Evolutionary conservation across 1,139 yeast species (phyloP), one percentile per base, ranked within the genome.

Genomic region (Yamadazyma buinensis): DNA sequence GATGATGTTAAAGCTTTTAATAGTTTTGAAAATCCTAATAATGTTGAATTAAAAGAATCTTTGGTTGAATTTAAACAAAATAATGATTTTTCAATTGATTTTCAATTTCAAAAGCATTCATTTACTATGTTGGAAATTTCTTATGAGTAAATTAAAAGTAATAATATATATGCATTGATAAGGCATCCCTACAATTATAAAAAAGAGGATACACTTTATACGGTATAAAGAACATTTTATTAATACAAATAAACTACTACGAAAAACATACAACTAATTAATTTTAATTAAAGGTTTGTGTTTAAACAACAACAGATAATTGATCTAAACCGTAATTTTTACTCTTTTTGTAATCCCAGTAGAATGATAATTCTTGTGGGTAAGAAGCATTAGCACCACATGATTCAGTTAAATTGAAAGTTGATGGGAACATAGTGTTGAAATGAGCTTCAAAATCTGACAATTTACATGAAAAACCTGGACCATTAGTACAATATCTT

Each of bases 401-500:
- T 20, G 26, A 8, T 20, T 29, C 26, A 7, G 26, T 15, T 9
- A 33, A 12, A 22, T 22, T 19, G n/a, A 19, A 29, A n/a, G 24
- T 15, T 14, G 29, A 11, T 10, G 23, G 23, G 23, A 29, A 33
- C 15, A 19, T 28, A 5, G 7, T 13, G 7, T 29, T 17, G 15
- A 33, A 24, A 15, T 29, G 19, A 21, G n/a, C 29, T 25, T 24
- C 36, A 44, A 55, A 79, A 24, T 67, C 67, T 3, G 57, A 52
- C 29, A 76, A 49, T 29, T 64, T 54, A 55, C 84, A 76, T 6
- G 80, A 70, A 52, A 72, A 77, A 1, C 80, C 81, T 0, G 82
- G 81, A 2, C 82, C 83, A 23, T 53, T 43, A 28, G 65, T 57
- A 54, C 84, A 79, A 17, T 51, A 52, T 19, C 27, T 21, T 64